Conservation (phyloP, 768 basidiomycete species). For the Boletus vermiculosoides region DNA sequence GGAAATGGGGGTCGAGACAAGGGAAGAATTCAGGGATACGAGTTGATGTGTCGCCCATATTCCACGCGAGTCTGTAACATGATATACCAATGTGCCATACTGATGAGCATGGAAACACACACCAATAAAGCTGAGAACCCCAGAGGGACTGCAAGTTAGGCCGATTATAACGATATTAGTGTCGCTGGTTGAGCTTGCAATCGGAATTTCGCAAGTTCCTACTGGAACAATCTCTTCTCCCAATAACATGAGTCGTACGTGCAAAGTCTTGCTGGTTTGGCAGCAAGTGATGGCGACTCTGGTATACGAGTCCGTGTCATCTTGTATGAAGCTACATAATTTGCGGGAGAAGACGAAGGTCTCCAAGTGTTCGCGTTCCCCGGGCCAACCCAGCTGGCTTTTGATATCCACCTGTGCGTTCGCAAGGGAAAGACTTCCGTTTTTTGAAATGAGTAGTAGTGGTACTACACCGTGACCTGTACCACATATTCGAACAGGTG, state of each 20-base stretch:
- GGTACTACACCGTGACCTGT: slow-evolving; percentile 26
- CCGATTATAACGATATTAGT: slow-evolving; percentile 1
- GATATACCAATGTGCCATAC: neutral
- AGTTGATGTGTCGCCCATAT: slow-evolving; percentile 41
- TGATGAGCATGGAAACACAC: slow-evolving; percentile 17
- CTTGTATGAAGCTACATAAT: slow-evolving; percentile 30
- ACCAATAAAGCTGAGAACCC: slow-evolving; percentile 53
- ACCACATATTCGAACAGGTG: slow-evolving; percentile 39
- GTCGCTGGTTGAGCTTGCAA: slow-evolving; percentile 5
- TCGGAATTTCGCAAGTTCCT: slow-evolving; percentile 25
- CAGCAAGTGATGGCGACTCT: slow-evolving; percentile 26
- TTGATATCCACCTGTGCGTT: slow-evolving; percentile 29
- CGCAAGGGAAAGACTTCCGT: slow-evolving; percentile 35
- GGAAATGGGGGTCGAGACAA: slow-evolving; percentile 22
- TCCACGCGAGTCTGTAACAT: slow-evolving; percentile 41
- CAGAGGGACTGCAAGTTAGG: slow-evolving; percentile 41
- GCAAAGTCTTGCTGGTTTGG: slow-evolving; percentile 14
- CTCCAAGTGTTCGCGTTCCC: slow-evolving; percentile 28
- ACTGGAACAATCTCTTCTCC: slow-evolving; percentile 16
- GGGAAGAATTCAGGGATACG: slow-evolving; percentile 24
- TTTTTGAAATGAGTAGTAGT: slow-evolving; percentile 34
- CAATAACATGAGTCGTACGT: slow-evolving; percentile 22
- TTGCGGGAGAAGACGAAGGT: slow-evolving; percentile 31
- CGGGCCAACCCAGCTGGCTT: slow-evolving; percentile 25
- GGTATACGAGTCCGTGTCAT: slow-evolving; percentile 3